Evolutionary conservation across 768 basidiomycete genomes (phyloP), one percentile per base, ranked within the genome.

Genomic region (Mycena belliarum): DNA sequence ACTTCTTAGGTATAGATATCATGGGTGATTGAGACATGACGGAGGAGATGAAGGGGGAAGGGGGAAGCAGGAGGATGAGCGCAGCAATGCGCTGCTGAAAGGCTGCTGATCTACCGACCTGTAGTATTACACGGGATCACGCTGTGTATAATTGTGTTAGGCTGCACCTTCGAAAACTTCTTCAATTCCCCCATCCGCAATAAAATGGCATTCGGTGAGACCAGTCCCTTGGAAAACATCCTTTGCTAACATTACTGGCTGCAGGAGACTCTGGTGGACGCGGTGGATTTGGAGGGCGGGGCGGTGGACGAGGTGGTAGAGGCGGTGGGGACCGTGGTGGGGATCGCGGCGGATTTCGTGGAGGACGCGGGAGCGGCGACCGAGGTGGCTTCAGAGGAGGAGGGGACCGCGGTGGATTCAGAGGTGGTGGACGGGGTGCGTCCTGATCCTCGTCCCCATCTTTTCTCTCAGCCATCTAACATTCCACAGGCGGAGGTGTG

Each of bases 1-100:
- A 78, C 80, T 99, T 99, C 78, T 82, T 89, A 0, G 96, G 95
- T 37, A 98, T 92, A 14, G 93, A 83, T 61, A 96, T 88, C 82
- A 93, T 89, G 14, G 94, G 94, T 44, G 90, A 87, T 73, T 93
- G 89, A 71, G 88, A 82, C 87, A 90, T 90, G 25, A 57, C 68
- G 52, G 54, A 25, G 18, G 24, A 37, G 29, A 32, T 32, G 29
- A 32, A 12, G 6, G 29, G 7, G 29, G 29, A 12, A 32, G 12
- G 29, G 29, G 29, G 12, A 32, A 32, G 29, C n/a, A n/a, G n/a
- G n/a, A n/a, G n/a, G n/a, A n/a, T n/a, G n/a, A n/a, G n/a, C n/a
- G n/a, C n/a, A n/a, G n/a, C 35, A 38, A 24, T 38, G 24, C 23
- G n/a, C 6, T 41, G 21, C 40, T 20, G 8, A 16, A 15, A 37